These are phyloP conservation scores for Peronosclerospora sorghi DNA, from an alignment of 352 stramenopile genomes.

Conservation along the genomic window DNA sequence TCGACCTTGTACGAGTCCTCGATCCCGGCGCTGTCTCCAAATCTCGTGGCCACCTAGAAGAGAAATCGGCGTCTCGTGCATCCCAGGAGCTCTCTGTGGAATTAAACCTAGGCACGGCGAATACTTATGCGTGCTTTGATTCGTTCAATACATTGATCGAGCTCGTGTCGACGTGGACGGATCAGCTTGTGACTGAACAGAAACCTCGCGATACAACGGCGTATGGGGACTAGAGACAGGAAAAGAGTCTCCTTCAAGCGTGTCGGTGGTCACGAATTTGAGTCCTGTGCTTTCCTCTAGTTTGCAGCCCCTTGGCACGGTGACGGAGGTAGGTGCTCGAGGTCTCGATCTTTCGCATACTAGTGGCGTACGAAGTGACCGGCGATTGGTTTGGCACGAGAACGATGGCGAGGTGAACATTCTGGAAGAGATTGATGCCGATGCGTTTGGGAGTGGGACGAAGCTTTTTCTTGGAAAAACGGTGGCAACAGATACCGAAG, in stretches of 20 bases:
- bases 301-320: conserved; percentile 15
- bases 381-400: conserved; percentile 10
- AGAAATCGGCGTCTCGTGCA: conserved; percentile 27
- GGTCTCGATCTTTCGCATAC: conserved; percentile 13
- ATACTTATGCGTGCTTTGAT: conserved; percentile 85
- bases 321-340: conserved; percentile 8
- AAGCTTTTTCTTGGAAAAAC: conserved; percentile 50
- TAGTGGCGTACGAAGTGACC: conserved; percentile 18
- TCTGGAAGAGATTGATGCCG: conserved; percentile 67
- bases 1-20: conserved; percentile 62
- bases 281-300: conserved; percentile 18
- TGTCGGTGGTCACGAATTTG: conserved; percentile 71
- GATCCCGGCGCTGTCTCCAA: conserved; percentile 29
- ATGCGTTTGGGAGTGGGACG: conserved; percentile 56
- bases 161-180: conserved; percentile 51
- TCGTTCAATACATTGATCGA: conserved; percentile 82
- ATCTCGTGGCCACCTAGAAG: conserved; percentile 11
- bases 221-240: conserved; percentile 54
- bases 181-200: conserved; percentile 56
- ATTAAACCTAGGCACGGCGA: conserved; percentile 70
- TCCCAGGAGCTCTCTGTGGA: conserved; percentile 72
- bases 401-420: conserved; percentile 30
- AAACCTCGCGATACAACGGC: conserved; percentile 58
- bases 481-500: conserved; percentile 70
- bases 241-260: conserved; percentile 36